Evolutionary conservation across 202 grass and related monocot genomes (phyloP).

Genomic region (Dendrocalamus latiflorus): DNA sequence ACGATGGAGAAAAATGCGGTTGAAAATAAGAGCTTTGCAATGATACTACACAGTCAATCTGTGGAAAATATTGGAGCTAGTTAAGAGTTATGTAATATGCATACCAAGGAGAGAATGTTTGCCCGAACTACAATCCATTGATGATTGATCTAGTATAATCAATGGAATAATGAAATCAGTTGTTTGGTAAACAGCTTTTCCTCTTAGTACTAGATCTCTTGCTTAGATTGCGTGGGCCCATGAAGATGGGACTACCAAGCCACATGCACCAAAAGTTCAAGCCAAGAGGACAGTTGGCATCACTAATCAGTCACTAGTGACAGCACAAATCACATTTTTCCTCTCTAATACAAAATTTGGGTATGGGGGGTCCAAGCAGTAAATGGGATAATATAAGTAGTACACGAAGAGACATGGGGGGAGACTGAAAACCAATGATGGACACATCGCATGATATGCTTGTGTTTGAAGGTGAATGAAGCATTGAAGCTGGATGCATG

Average conservation of each 20-base stretch:
- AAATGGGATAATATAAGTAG: not conserved
- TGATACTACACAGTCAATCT: not conserved
- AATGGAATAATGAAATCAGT: not conserved
- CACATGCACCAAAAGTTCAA: not conserved
- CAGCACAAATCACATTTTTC: slow-evolving; percentile 5
- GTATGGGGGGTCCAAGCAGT: not conserved
- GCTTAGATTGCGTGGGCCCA: slow-evolving; percentile 39
- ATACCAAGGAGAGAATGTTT: not conserved
- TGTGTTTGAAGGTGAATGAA: not conserved
- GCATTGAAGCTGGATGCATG: too few species aligned
- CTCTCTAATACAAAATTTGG: not conserved
- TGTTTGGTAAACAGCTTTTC: not conserved
- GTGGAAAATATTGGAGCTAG: not conserved
- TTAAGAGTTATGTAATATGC: not conserved
- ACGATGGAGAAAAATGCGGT: not conserved
- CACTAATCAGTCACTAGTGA: slow-evolving; percentile 29
- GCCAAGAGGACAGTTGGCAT: not conserved
- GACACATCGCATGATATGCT: not conserved
- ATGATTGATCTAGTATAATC: not conserved
- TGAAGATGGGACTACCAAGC: not conserved
- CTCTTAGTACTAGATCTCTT: not conserved
- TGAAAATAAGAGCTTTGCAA: not conserved
- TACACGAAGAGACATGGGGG: not conserved
- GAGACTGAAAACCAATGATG: not conserved
- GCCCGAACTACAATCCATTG: not conserved